Base-by-base conservation (phyloP, 306 rosid species). In the Lathyrus sativus region DNA sequence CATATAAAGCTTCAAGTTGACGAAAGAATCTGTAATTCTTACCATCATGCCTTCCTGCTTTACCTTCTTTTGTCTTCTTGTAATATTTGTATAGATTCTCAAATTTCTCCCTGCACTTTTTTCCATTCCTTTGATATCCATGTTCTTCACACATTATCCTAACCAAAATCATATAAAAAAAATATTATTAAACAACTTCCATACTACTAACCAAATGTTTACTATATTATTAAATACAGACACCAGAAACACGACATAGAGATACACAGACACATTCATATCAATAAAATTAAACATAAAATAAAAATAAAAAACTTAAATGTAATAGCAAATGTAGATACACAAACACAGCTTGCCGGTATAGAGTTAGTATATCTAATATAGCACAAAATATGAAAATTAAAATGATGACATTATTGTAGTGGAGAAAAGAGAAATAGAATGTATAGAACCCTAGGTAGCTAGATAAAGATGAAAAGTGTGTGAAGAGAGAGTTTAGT, bases 31-130 rank as follows among this genome's bases (percentile, higher is more conserved):
- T 89, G 80, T 93, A 93, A 46, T 93, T 91, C 76, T 93, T 93
- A 26, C 99, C 99, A 71, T 93, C 99, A 74, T 93, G 97, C 67
- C 99, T 85, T 68, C 96, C 96, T 54, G 96, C 95, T 62, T 93
- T 93, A 0, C 97, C 97, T 78, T 93, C 98, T 72, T 86, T 93
- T 10, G 98, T 90, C 76, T 93, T 93, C 89, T 93, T 93, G 95
- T 93, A 93, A 72, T 93, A 93, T 68, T 93, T 93, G 82, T 93
- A 90, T 58, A 93, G 80, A 72, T 93, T 93, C 63, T 93, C 98
- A 67, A 93, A 93, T 67, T 93, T 93, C 70, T 93, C 98, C 55
- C 96, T 86, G 89, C 99, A 95, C 76, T 95, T 95, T 74, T 93
- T 95, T 14, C 99, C 99, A 86, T 95, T 95, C 81, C 99, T 90